Conservation (phyloP, 2,329 filamentous ascomycete genomes). For the Juglanconis juglandina region DNA sequence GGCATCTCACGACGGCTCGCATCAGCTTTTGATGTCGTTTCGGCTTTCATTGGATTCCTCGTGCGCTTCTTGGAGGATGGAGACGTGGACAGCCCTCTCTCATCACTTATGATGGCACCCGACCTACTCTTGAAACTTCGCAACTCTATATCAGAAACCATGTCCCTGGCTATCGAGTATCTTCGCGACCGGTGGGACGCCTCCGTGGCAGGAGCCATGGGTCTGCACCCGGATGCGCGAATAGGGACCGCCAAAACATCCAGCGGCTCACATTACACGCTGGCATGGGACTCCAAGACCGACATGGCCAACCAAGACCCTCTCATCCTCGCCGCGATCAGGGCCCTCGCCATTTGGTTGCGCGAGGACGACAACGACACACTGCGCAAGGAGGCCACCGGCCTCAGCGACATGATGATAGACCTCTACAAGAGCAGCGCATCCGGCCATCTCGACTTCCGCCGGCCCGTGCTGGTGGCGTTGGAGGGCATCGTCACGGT, state of each 20-base stretch:
- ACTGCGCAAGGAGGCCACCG: conserved; percentile 53
- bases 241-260: conserved; percentile 39
- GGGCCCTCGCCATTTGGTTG: conserved; percentile 63
- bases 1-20: conserved; percentile 51
- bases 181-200: conserved; percentile 69
- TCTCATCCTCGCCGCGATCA: conserved; percentile 55
- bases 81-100: conserved; percentile 21
- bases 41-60: conserved; percentile 57
- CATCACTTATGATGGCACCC: conserved; percentile 46
- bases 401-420: conserved; percentile 61
- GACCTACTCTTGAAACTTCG: conserved; percentile 61
- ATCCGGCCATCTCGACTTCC: conserved; percentile 46
- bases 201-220: conserved; percentile 58
- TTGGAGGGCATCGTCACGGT: conserved; percentile 55
- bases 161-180: conserved; percentile 62
- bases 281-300: conserved; percentile 58
- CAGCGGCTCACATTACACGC: conserved; percentile 42
- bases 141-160: conserved; percentile 58
- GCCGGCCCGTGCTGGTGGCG: conserved; percentile 55
- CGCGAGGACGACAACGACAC: conserved; percentile 63
- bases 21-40: conserved; percentile 60
- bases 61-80: conserved; percentile 52
- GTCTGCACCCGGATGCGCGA: conserved; percentile 57
- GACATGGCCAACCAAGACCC: conserved; percentile 50
- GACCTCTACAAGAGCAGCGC: conserved; percentile 52